phyloP scores from a whole-genome alignment of 1,284 basidiomycete species.

The Grifola frondosa region DNA sequence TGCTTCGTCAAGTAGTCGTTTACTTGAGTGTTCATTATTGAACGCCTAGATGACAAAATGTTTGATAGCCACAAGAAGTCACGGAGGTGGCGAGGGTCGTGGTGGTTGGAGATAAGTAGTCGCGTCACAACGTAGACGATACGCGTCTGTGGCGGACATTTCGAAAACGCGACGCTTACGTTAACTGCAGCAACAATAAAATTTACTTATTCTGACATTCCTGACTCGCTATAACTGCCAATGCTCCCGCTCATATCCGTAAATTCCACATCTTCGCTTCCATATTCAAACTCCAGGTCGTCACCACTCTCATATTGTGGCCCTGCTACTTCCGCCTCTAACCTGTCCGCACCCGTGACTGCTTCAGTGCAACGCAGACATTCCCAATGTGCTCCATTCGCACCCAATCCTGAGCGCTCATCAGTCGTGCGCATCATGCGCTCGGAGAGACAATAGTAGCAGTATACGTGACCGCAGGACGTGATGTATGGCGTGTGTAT shows the following conservation, averaged over 20 bases:
- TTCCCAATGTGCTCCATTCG: slow-evolving; percentile 55
- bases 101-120: no score
- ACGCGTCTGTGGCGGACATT: slow-evolving; percentile 21
- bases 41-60: no score
- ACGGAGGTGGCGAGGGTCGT: not conserved
- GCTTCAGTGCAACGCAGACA: slow-evolving; percentile 75
- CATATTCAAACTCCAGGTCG: slow-evolving; percentile 21
- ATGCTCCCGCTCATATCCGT: slow-evolving; percentile 34
- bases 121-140: no score
- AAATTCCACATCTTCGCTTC: slow-evolving; percentile 31
- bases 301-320: slow-evolving; percentile 29
- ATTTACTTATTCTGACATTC: slow-evolving; percentile 23
- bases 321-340: slow-evolving; percentile 39
- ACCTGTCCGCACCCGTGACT: slow-evolving; percentile 56
- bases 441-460: slow-evolving; percentile 85
- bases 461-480: slow-evolving; percentile 81
- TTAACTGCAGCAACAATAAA: not conserved
- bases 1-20: slow-evolving; percentile 64
- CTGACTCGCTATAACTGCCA: slow-evolving; percentile 47
- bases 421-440: slow-evolving; percentile 73
- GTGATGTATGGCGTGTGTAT: slow-evolving; percentile 73
- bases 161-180: not conserved
- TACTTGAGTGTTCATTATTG: slow-evolving; percentile 51
- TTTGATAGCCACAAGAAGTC: not conserved
- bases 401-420: slow-evolving; percentile 51